phyloP scores from a whole-genome alignment of 192 early-diverging fungal species.

The Coemansia sp. region DNA sequence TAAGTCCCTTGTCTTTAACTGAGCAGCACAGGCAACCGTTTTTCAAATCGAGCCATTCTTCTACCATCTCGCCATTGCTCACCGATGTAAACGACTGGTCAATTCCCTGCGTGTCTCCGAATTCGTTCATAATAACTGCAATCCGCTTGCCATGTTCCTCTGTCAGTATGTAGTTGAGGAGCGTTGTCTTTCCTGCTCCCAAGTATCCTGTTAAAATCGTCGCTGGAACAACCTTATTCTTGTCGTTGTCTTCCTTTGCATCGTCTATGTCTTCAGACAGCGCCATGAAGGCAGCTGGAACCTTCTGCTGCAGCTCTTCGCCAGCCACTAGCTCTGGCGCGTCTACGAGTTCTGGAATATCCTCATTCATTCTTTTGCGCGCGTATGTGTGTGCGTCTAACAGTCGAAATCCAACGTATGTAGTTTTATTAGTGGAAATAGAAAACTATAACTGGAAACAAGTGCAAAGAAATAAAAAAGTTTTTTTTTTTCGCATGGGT shows the following conservation, averaged over 20 bases:
- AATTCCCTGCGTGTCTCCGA: slow-evolving; percentile 93
- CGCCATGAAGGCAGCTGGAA: not conserved
- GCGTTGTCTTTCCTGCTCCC: slow-evolving; percentile 89
- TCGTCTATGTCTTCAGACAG: not conserved
- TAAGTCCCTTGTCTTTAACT: slow-evolving; percentile 92
- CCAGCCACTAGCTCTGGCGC: slow-evolving; percentile 7
- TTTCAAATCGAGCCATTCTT: slow-evolving; percentile 95
- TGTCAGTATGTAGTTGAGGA: slow-evolving; percentile 81
- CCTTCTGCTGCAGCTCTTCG: not conserved
- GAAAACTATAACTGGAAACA: not conserved
- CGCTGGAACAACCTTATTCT: slow-evolving; percentile 45
- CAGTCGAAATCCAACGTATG: slow-evolving; percentile 6
- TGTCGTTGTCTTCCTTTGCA: not conserved
- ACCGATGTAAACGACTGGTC: slow-evolving; percentile 87
- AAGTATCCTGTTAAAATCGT: slow-evolving; percentile 67
- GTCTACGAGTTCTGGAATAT: slow-evolving; percentile 39
- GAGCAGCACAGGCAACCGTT: slow-evolving; percentile 99
- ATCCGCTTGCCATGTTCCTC: slow-evolving; percentile 91
- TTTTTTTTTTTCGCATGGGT: not conserved
- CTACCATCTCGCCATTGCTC: slow-evolving; percentile 74
- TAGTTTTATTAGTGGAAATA: not conserved
- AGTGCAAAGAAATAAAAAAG: not conserved
- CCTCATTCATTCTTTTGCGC: slow-evolving; percentile 24
- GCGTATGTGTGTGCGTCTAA: not conserved
- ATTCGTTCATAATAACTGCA: slow-evolving; percentile 98